Evolutionary conservation across 495 filamentous ascomycete species (phyloP), one percentile per base, ranked within the genome.

Genomic region (Aspergillus kassunensis): DNA sequence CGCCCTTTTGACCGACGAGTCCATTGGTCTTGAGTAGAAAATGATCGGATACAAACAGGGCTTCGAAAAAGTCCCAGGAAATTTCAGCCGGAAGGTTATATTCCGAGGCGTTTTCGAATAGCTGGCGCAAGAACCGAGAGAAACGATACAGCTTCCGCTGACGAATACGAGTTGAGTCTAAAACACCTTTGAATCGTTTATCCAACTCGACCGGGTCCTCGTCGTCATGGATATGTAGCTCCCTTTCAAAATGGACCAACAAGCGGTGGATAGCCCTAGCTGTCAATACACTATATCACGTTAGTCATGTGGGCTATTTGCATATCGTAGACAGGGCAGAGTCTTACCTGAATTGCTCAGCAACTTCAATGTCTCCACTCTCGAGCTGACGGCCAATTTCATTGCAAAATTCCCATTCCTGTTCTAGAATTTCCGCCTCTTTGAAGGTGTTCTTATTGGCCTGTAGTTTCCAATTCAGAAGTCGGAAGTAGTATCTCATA

Each of bases 401-500:
- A 60, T 97, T 97, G 1, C 87, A 91, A 55, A 96, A 97, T 21
- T 86, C 87, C 92, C 93, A 98, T 66, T 97, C 93, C 58, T 96
- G 91, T 62, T 96, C 92, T 25, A 98, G 72, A 54, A 98, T 89
- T 69, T 98, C 93, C 11, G 93, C 93, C 61, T 97, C 93, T 64
- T 97, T 97, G 79, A 97, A 97, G 0, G 93, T 96, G 68, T 97
- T 98, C 65, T 96, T 97, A 71, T 97, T 97, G 37, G 90, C 89
- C 62, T 90, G 90, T 39, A 98, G 74, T 64, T 97, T 97, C 88
- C 91, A 96, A 59, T 96, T 96, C 44, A 98, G 75, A 72, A 98
- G 87, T 58, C 90, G 88, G 75, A 98, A 97, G 65, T 97, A 98
- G 65, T 95, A 97, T 63, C 91, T 95, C 56, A 98, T 77, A 1